Evolutionary conservation across 352 stramenopile species (phyloP).

Genomic region (Pythium dissotocum): DNA sequence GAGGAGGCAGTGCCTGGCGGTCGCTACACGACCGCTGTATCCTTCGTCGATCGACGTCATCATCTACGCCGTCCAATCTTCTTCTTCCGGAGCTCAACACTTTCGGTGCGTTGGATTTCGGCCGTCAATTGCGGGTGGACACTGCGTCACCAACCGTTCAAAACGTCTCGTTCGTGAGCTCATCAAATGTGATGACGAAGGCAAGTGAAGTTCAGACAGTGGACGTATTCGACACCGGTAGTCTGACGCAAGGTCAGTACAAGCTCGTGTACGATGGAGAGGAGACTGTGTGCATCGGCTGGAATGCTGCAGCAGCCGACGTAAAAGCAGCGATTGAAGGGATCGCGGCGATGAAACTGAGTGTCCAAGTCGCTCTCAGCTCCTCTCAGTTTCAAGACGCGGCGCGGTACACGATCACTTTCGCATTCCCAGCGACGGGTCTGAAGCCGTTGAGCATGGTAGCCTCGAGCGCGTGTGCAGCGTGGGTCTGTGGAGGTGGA

Average conservation of each 20-base stretch:
- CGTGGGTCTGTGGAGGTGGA: conserved; percentile 36
- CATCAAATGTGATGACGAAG: conserved; percentile 34
- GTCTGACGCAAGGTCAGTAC: conserved; percentile 52
- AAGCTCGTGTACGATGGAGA: conserved; percentile 45
- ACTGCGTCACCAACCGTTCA: conserved; percentile 42
- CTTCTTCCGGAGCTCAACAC: conserved; percentile 51
- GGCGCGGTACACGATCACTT: conserved; percentile 48
- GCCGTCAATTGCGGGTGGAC: conserved; percentile 52
- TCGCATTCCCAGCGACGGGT: conserved; percentile 50
- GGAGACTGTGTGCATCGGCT: conserved; percentile 50
- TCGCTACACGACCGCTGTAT: conserved; percentile 53
- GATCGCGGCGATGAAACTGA: conserved; percentile 38
- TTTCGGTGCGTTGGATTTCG: conserved; percentile 53
- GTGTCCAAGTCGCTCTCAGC: conserved; percentile 44
- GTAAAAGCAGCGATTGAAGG: conserved; percentile 47
- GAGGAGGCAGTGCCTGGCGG: conserved; percentile 38
- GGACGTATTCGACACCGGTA: conserved; percentile 54
- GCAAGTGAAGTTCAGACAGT: conserved; percentile 51
- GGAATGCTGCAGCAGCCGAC: conserved; percentile 44
- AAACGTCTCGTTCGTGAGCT: conserved; percentile 37
- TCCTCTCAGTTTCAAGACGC: conserved; percentile 49
- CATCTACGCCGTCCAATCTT: conserved; percentile 39
- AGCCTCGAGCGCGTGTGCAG: conserved; percentile 27
- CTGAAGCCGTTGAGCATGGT: conserved; percentile 44
- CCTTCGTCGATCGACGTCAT: conserved; percentile 36